A percentile compares a stretch with the other conserved stretches of the same genome.
Conservation (phyloP, 106 monocot species). For the Dioscorea dumetorum region DNA sequence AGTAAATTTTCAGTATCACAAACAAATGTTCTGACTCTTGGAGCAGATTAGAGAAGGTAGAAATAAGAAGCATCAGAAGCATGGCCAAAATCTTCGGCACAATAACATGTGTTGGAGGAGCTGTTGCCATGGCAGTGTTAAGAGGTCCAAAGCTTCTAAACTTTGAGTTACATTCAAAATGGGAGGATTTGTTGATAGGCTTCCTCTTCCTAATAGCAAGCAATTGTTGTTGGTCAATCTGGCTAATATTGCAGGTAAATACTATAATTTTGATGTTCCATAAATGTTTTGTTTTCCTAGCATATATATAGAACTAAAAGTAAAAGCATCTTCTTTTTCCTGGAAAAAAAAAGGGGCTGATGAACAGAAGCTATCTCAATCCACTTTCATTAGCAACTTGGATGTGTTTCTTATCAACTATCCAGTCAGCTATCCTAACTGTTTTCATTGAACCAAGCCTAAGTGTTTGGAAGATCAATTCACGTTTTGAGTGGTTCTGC, state of each 20-base stretch:
- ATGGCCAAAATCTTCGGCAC: slow-evolving; percentile 49
- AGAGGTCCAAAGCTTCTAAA: slow-evolving; percentile 33
- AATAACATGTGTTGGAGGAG: slow-evolving; percentile 45
- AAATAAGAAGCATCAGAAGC: slow-evolving; percentile 29
- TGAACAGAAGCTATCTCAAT: slow-evolving; percentile 16
- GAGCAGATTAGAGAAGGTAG: slow-evolving; percentile 42
- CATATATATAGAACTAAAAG: neutral
- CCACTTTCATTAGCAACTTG: slow-evolving; percentile 18
- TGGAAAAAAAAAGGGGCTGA: slow-evolving; percentile 12
- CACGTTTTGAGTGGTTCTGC: slow-evolving; percentile 1
- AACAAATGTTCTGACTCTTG: neutral
- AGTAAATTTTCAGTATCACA: too few species aligned
- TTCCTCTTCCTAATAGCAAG: slow-evolving; percentile 25
- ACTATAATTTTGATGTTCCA: neutral
- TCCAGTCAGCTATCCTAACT: slow-evolving; percentile 8
- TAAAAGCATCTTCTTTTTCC: neutral
- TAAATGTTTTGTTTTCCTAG: neutral
- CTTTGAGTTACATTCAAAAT: neutral
- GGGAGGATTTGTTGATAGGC: slow-evolving; percentile 16
- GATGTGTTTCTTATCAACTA: slow-evolving; percentile 19
- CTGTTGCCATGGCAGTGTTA: slow-evolving; percentile 31
- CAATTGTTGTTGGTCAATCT: slow-evolving; percentile 28
- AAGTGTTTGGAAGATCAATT: slow-evolving; percentile 18
- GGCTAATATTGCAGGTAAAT: slow-evolving; percentile 24
- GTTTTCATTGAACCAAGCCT: slow-evolving; percentile 11